Evolutionary conservation across 208 protist genomes (phyloP).

Genomic region (Crithidia fasciculata): DNA sequence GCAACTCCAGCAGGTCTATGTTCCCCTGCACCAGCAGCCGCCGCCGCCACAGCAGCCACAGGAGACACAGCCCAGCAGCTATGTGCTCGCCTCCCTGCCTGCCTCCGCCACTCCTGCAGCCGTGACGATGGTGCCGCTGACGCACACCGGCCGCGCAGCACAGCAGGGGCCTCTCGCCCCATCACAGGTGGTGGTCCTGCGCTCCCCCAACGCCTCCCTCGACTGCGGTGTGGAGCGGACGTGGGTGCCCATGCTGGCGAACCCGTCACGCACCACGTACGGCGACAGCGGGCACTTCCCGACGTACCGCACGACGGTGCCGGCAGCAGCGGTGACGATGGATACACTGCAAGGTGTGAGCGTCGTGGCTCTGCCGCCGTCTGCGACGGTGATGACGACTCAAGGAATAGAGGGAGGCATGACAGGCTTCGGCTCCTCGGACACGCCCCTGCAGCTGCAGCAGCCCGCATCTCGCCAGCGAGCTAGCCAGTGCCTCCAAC

Average conservation of each 20-base stretch:
- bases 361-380: not conserved
- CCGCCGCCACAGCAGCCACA: slow-evolving; percentile 7
- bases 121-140: not conserved
- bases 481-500: not conserved
- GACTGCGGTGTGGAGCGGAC: slow-evolving; percentile 9
- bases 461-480: slow-evolving; percentile 1
- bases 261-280: not conserved
- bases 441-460: slow-evolving; percentile 6
- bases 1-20: slow-evolving; percentile 3
- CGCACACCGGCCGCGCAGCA: not conserved
- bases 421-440: not conserved
- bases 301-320: slow-evolving; percentile 1
- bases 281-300: not conserved
- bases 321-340: not conserved
- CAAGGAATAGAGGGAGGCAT: no score
- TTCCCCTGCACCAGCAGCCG: not conserved
- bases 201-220: not conserved
- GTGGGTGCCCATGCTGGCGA: slow-evolving; percentile 9
- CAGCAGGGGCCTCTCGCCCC: not conserved
- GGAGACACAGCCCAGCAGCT: not conserved
- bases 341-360: not conserved
- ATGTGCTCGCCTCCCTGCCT: not conserved
- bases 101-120: not conserved
- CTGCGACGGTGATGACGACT: no score
- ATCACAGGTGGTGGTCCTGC: not conserved